Percentiles rank a stretch among this genome's conserved stretches.
phyloP scores from a whole-genome alignment of 164 flowering plant genomes.

The Litsea cubeba region DNA sequence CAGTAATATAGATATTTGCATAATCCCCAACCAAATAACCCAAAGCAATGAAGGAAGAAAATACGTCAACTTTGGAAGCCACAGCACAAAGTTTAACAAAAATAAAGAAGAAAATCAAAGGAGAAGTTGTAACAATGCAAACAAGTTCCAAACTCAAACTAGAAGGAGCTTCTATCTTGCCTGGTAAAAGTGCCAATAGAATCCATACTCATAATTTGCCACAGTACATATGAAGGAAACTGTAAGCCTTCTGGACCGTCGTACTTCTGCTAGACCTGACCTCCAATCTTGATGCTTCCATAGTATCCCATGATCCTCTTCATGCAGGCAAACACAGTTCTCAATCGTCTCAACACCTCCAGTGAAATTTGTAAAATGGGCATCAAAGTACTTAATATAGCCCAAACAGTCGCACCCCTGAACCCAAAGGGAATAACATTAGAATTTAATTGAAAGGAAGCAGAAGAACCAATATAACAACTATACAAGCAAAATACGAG shows the following conservation, averaged over 20 bases:
- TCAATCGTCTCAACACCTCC: constrained; percentile 95
- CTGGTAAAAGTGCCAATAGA: constrained; percentile 92
- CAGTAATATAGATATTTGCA: not conserved
- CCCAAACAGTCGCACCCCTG: constrained; percentile 98
- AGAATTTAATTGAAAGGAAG: not conserved
- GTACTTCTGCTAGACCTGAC: constrained; percentile 80
- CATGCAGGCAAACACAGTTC: constrained; percentile 93
- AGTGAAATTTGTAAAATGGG: constrained; percentile 82
- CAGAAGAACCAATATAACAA: not conserved
- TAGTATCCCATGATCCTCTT: constrained; percentile 84
- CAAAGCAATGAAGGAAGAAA: not conserved
- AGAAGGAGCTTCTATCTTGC: constrained; percentile 28
- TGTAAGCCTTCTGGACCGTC: constrained; percentile 73
- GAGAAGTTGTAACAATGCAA: not conserved
- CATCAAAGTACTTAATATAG: constrained; percentile 82
- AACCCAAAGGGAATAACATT: constrained; percentile 1
- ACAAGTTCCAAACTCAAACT: not conserved
- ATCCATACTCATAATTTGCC: constrained; percentile 91
- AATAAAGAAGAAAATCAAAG: not conserved
- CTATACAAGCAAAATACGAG: not conserved
- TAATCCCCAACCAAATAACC: not conserved
- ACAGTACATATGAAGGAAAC: constrained; percentile 84
- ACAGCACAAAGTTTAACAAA: not conserved
- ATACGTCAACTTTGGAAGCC: not conserved
- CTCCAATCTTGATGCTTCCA: constrained; percentile 99